These are phyloP conservation scores for Fusarium fracticaudum DNA, from an alignment of 2,329 filamentous ascomycete species.

Conservation along the genomic window DNA sequence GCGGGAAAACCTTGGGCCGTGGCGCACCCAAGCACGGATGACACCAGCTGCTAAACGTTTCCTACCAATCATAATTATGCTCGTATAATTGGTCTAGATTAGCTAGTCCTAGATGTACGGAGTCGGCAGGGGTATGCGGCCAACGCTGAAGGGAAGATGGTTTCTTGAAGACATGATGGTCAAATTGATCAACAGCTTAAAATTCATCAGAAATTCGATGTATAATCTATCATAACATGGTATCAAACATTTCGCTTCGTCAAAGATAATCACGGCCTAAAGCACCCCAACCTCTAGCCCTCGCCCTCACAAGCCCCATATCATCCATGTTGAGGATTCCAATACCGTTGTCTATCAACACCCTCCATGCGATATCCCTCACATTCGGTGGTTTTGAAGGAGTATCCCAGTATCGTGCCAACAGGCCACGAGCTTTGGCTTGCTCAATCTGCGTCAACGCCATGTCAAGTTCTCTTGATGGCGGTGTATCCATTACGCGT, in stretches of 20 bases:
- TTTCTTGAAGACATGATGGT: neutral
- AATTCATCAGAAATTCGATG: neutral
- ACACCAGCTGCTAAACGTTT: neutral
- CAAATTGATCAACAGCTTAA: neutral
- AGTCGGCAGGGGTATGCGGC: neutral
- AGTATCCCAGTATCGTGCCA: conserved; percentile 14
- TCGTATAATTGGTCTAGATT: neutral
- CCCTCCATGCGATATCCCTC: conserved; percentile 12
- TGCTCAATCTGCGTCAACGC: conserved; percentile 9
- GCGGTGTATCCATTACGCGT: neutral
- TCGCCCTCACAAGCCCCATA: conserved; percentile 12
- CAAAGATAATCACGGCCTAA: neutral
- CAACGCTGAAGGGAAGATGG: neutral
- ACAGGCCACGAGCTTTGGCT: conserved; percentile 1
- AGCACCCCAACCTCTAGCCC: conserved; percentile 15
- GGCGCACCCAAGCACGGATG: neutral
- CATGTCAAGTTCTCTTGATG: neutral
- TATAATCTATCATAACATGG: neutral
- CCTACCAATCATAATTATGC: neutral
- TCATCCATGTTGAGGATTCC: conserved; percentile 18
- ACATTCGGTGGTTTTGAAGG: conserved; percentile 9
- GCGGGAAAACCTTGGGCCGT: neutral
- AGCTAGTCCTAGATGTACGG: neutral
- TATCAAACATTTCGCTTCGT: neutral
- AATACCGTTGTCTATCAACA: neutral